Base-by-base conservation (phyloP, 805 yeast genomes). In the Suhomyces sp. region DNA sequence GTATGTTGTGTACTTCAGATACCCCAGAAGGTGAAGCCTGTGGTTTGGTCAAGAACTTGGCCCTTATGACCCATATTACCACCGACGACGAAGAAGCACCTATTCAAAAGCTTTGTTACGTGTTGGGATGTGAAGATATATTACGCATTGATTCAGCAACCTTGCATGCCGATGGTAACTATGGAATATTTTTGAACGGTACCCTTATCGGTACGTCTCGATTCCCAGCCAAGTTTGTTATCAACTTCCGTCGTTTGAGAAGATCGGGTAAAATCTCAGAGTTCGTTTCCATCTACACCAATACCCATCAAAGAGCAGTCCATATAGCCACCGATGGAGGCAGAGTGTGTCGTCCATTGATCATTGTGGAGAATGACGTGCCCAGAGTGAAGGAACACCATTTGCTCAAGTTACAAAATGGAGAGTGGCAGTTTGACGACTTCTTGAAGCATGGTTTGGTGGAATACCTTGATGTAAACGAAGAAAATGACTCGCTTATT, bases 1-100 rank as follows among this genome's bases (percentile, higher is more conserved):
- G 99, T 68, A 94, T 94, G 98, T 79, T 94, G 55, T 94, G 99
- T 78, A 90, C 98, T 6, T 89, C 98, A 0, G 99, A 94, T 81
- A 94, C 99, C 0, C 99, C 99, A 1, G 99, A 94, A 81, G 99
- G 99, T 80, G 99, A 94, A 73, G 99, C 99, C 0, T 94, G 99
- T 84, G 99, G 99, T 66, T 81, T 94, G 70, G 99, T 94, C 36
- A 94, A 94, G 73, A 94, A 94, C 67, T 77, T 94, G 69, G 99
- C 99, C 1, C 79, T 94, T 46, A 94, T 94, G 99, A 94, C 99
- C 9, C 99, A 94, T 71, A 94, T 94, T 64, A 94, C 99, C 4
- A 93, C 99, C 1, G 99, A 94, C 71, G 97, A 90, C 62, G 99
- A 94, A 69, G 97, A 93, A 64, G 88, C 79, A 8, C 98, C 99